A percentile compares a stretch with the other conserved stretches of the same genome.
These are phyloP conservation scores for Leccinum ochraceum DNA, from an alignment of 768 basidiomycete species.

Conservation along the genomic window DNA sequence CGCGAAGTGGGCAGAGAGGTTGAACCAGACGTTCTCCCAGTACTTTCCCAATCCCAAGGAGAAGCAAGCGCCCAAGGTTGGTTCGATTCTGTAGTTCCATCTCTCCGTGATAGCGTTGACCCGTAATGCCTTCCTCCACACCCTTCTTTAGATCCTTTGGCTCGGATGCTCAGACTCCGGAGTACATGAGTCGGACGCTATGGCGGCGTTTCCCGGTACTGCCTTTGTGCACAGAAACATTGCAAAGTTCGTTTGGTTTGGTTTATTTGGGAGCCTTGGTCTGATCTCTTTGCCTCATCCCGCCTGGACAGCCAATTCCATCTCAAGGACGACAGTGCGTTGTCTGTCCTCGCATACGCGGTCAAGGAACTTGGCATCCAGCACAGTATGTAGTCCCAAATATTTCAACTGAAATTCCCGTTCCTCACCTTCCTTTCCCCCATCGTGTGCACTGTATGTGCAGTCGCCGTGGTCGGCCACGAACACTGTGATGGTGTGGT, in stretches of 20 bases:
- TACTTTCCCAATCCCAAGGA: slow-evolving; percentile 17
- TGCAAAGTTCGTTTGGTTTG: slow-evolving; percentile 49
- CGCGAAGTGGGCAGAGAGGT: slow-evolving; percentile 19
- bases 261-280: not conserved
- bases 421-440: not conserved
- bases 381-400: slow-evolving; percentile 56
- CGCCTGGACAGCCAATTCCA: slow-evolving; percentile 73
- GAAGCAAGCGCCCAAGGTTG: slow-evolving; percentile 24
- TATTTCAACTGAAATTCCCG: no score
- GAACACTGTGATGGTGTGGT: slow-evolving; percentile 76
- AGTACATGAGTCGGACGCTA: slow-evolving; percentile 77
- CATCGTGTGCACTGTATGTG: slow-evolving; percentile 8
- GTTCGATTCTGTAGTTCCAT: not conserved
- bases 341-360: slow-evolving; percentile 74
- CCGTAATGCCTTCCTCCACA: not conserved
- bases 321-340: slow-evolving; percentile 63
- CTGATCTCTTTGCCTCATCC: not conserved
- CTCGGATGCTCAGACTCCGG: slow-evolving; percentile 85
- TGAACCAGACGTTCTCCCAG: slow-evolving; percentile 23
- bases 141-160: slow-evolving; percentile 61
- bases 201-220: slow-evolving; percentile 69
- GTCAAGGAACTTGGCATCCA: slow-evolving; percentile 64
- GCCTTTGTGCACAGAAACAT: slow-evolving; percentile 87
- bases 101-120: not conserved
- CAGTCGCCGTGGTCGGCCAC: slow-evolving; percentile 83